Percentiles rank a stretch among this genome's conserved stretches.
Conservation (phyloP, 768 basidiomycete genomes). For the Tylopilus intermedius region DNA sequence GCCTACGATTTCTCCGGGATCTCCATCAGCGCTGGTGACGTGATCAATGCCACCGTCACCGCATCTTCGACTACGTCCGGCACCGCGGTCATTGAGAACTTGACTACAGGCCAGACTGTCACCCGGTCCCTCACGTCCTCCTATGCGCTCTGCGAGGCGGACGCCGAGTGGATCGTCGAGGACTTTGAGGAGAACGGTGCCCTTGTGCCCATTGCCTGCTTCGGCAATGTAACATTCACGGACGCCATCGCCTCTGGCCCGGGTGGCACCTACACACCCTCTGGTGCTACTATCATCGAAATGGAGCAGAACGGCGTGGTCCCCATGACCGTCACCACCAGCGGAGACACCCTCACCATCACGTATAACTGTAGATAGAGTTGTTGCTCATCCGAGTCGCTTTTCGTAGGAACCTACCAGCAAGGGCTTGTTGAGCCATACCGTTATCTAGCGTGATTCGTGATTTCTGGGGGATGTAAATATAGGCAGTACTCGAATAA, state of each 20-base stretch:
- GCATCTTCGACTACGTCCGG: conserved; percentile 20
- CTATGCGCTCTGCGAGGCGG: conserved; percentile 13
- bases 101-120: conserved; percentile 10
- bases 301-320: conserved; percentile 8
- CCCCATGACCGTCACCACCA: conserved; percentile 12
- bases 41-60: conserved; percentile 14
- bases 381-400: background rate
- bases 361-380: conserved; percentile 1
- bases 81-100: conserved; percentile 15
- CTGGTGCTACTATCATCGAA: conserved; percentile 7
- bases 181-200: conserved; percentile 7
- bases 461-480: background rate
- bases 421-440: background rate
- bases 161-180: conserved; percentile 24
- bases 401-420: background rate
- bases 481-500: background rate
- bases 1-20: conserved; percentile 14
- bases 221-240: conserved; percentile 18
- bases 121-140: conserved; percentile 7
- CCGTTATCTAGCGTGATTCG: background rate
- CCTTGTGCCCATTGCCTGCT: conserved; percentile 15
- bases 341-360: conserved; percentile 1
- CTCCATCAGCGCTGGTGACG: conserved; percentile 12
- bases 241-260: conserved; percentile 8
- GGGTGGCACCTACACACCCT: conserved; percentile 5